Conservation (phyloP, 768 basidiomycete genomes). For the Pleurotus citrinopileatus region DNA sequence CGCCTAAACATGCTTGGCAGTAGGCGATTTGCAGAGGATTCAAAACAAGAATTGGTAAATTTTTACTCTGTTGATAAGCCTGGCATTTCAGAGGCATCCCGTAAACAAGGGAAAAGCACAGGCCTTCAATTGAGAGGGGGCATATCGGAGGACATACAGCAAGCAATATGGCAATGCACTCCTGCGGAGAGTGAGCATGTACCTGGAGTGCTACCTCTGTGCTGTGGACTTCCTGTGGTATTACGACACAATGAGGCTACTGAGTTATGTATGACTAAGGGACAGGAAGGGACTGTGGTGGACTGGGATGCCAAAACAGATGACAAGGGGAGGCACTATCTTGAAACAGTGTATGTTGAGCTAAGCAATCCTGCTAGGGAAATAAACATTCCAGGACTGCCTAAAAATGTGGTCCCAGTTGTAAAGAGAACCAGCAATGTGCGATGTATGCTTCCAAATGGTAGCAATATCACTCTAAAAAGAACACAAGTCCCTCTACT, state of each 20-base stretch:
- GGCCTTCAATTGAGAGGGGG: not conserved
- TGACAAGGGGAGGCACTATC: slow-evolving; percentile 21
- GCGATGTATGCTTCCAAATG: slow-evolving; percentile 16
- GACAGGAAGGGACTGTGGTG: slow-evolving; percentile 26
- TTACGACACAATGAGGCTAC: slow-evolving; percentile 29
- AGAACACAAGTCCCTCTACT: slow-evolving; percentile 22
- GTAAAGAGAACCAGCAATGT: not conserved
- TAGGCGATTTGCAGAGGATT: slow-evolving; percentile 22
- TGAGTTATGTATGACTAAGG: slow-evolving; percentile 30
- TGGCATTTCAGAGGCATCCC: not conserved
- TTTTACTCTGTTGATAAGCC: slow-evolving; percentile 15
- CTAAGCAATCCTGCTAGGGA: slow-evolving; percentile 11
- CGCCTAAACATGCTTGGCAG: slow-evolving; percentile 18
- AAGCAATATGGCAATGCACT: slow-evolving; percentile 20
- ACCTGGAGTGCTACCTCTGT: slow-evolving; percentile 25
- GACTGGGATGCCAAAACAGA: slow-evolving; percentile 19
- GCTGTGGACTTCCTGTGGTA: slow-evolving; percentile 30
- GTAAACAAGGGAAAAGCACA: not conserved
- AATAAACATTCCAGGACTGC: slow-evolving; percentile 10
- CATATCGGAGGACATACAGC: slow-evolving; percentile 12
- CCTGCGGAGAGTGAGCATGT: slow-evolving; percentile 22
- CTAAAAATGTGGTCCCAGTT: slow-evolving; percentile 16
- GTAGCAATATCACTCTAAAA: slow-evolving; percentile 8
- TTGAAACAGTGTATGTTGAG: slow-evolving; percentile 13
- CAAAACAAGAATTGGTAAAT: slow-evolving; percentile 5